phyloP scores from a whole-genome alignment of 2,329 filamentous ascomycete species.

The Trichoderma breve region DNA sequence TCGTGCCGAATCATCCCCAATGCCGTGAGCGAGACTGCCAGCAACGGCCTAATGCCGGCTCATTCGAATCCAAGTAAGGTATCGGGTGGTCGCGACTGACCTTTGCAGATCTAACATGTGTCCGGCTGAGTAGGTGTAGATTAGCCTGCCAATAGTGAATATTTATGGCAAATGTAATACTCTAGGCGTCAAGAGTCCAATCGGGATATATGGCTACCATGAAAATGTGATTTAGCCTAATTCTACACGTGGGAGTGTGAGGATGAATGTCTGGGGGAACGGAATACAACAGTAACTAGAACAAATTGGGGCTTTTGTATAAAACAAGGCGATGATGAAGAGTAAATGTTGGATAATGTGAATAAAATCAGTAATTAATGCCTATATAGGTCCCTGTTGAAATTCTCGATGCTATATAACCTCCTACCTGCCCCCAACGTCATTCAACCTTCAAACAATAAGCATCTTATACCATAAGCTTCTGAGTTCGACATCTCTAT shows the following conservation, averaged over 20 bases:
- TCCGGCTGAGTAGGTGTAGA: neutral
- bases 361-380: neutral
- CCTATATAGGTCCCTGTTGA: neutral
- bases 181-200: neutral
- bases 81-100: neutral
- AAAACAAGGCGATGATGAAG: neutral
- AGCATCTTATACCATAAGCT: neutral
- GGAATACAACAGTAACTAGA: neutral
- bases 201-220: neutral
- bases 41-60: neutral
- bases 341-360: neutral
- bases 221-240: neutral
- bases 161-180: neutral
- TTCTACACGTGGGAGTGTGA: neutral
- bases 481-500: too few species aligned
- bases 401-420: neutral
- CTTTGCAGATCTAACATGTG: slow-evolving; percentile 5
- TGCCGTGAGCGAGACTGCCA: neutral
- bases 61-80: neutral
- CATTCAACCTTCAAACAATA: neutral
- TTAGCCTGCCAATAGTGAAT: slow-evolving; percentile 4
- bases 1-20: neutral
- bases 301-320: neutral
- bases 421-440: neutral
- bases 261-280: neutral